phyloP scores from a whole-genome alignment of 768 basidiomycete species.

The Tulasnella sp. region DNA sequence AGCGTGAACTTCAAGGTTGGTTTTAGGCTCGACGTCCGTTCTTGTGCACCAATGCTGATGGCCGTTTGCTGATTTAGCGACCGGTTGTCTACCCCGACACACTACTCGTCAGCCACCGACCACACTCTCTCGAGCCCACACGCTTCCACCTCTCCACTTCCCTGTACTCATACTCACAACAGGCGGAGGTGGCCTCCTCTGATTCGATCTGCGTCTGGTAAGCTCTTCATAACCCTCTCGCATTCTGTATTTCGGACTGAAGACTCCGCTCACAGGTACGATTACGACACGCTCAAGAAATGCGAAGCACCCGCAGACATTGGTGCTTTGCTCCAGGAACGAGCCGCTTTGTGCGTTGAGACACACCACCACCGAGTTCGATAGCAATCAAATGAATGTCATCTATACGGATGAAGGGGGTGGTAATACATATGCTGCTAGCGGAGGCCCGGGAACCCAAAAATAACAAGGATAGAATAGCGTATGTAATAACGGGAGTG shows the following conservation, averaged over 20 bases:
- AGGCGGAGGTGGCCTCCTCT: constrained; percentile 50
- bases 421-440: constrained; percentile 1
- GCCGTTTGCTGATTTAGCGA: constrained; percentile 24
- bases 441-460: not conserved
- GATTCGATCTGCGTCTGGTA: constrained; percentile 65
- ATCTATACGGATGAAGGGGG: constrained; percentile 1
- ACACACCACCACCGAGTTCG: not conserved
- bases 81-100: constrained; percentile 72
- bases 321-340: not conserved
- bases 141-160: constrained; percentile 37
- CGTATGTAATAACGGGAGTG: not conserved
- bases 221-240: not conserved
- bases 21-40: not conserved
- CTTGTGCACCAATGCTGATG: not conserved
- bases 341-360: not conserved
- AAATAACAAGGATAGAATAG: not conserved
- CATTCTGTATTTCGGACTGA: not conserved
- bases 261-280: constrained; percentile 20
- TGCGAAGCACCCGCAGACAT: constrained; percentile 5
- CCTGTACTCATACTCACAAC: constrained; percentile 55
- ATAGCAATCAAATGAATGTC: not conserved
- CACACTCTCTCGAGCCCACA: constrained; percentile 23
- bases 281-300: constrained; percentile 56
- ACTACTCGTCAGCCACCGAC: constrained; percentile 29
- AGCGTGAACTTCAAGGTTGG: constrained; percentile 41